A percentile compares a stretch with the other conserved stretches of the same genome.
phyloP scores from a whole-genome alignment of 169 alveolate species.

The Babesia ovis region DNA sequence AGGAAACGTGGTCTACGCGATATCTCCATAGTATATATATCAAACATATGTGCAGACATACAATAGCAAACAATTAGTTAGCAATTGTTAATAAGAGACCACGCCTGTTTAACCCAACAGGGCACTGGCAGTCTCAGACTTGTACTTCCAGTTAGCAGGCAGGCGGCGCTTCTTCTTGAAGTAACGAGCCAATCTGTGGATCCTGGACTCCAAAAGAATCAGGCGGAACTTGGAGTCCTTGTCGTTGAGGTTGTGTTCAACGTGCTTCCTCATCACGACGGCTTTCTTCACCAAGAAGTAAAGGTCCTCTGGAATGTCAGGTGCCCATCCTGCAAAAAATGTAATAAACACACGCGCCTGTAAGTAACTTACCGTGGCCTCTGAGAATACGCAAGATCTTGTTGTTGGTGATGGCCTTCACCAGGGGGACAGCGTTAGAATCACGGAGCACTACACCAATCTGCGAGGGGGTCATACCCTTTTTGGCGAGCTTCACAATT shows the following conservation, averaged over 20 bases:
- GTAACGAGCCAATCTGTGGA: constrained; percentile 98
- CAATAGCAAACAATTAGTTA: background rate
- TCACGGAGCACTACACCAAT: constrained; percentile 98
- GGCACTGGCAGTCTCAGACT: constrained; percentile 86
- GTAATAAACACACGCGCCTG: background rate
- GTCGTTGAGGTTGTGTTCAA: constrained; percentile 96
- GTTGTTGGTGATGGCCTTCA: constrained; percentile 93
- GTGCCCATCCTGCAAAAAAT: constrained; percentile 88
- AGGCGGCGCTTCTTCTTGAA: constrained; percentile 93
- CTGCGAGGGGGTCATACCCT: constrained; percentile 97
- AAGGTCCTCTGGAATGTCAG: constrained; percentile 98
- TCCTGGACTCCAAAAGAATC: constrained; percentile 95
- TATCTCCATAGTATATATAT: too few relatives aligned
- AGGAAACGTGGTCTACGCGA: too few relatives aligned
- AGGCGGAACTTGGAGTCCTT: constrained; percentile 95
- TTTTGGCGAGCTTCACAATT: constrained; percentile 95
- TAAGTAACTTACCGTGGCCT: constrained; percentile 83
- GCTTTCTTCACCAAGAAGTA: constrained; percentile 98
- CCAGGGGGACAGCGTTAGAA: constrained; percentile 96
- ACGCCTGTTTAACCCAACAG: constrained; percentile 75
- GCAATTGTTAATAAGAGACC: background rate
- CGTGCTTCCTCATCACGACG: constrained; percentile 97
- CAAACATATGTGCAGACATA: too few relatives aligned
- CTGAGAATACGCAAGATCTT: constrained; percentile 95
- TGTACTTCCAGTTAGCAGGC: constrained; percentile 98